Base-by-base conservation (phyloP, 371 early-diverging fungal species). In the Mortierella sp. region DNA sequence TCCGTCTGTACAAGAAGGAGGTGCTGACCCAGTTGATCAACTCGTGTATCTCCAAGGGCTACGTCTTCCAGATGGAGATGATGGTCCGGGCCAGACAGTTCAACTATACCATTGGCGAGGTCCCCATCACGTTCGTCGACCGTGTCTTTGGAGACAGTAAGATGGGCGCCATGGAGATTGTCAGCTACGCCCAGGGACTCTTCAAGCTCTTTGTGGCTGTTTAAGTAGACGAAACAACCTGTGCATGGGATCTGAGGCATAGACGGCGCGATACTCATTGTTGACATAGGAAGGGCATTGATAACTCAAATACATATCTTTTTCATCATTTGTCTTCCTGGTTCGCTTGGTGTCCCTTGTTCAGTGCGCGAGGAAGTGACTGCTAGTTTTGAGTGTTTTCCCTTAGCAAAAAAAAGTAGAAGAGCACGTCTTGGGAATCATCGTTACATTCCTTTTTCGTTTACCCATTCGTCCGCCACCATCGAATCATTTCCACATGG, bases 41-140 rank as follows among this genome's bases (percentile, higher is more conserved):
- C 43, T 94, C 94, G 7, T 96, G 96, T 6, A 90, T 94, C 29
- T 95, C 98, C 47, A 97, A 97, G 86, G 99, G 99, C 9, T 99
- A 99, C 84, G 98, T 99, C 7, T 99, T 99, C 90, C 99, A 99
- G 87, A 99, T 99, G 99, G 99, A 99, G 86, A 97, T 99, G 95
- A 99, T 99, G 93, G 96, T 97, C 22, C 93, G 99, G 45, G 99
- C 99, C 48, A 90, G 96, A 79, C 96, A 97, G 88, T 92, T 97
- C 86, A 91, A 93, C 69, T 97, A 87, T 79, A 88, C 91, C 22
- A 96, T 99, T 55, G 97, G 94, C 31, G 99, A 99, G 85, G 94
- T 97, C 4, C 98, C 98, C 4, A 99, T 99, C 85, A 97, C 98
- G 4, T 99, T 99, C 91, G 98, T 98, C 22, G 98, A 98, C 85